phyloP scores from a whole-genome alignment of 228 moss, liverwort and hornwort species.

The Sphagnum fallax region DNA sequence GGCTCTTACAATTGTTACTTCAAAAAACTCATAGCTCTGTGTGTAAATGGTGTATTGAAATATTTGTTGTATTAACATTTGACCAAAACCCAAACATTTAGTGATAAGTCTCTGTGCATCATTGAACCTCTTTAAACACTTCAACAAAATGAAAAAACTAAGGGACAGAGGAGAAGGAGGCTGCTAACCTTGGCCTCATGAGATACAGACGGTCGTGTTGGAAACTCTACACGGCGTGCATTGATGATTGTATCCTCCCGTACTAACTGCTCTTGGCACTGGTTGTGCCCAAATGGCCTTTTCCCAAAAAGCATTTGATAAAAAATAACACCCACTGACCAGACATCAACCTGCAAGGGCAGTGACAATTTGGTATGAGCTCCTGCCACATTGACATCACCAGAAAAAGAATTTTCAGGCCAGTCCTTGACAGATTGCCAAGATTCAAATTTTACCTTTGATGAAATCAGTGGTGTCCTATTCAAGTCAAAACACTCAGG shows the following conservation, averaged over 20 bases:
- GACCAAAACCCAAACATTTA: too few species aligned
- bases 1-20: too few species aligned
- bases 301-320: conserved; percentile 95
- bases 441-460: conserved; percentile 50
- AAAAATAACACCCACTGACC: conserved; percentile 91
- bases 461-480: conserved; percentile 80
- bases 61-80: too few species aligned
- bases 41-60: too few species aligned
- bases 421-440: not conserved
- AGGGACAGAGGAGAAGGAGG: too few species aligned
- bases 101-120: too few species aligned
- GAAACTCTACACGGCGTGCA: conserved; percentile 92
- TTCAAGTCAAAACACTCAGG: conserved; percentile 96
- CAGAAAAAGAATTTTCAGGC: too few species aligned
- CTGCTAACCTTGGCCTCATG: conserved; percentile 77
- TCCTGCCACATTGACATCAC: too few species aligned
- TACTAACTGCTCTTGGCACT: conserved; percentile 88
- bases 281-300: conserved; percentile 89
- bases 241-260: conserved; percentile 93
- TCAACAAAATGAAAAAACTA: too few species aligned
- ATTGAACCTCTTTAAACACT: too few species aligned
- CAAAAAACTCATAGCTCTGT: too few species aligned
- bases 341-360: conserved; percentile 78
- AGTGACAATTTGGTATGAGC: not conserved
- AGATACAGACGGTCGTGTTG: conserved; percentile 74